Percentiles rank a stretch among this genome's conserved stretches.
phyloP scores from a whole-genome alignment of 371 early-diverging fungal species.

The Umbelopsis sp. region DNA sequence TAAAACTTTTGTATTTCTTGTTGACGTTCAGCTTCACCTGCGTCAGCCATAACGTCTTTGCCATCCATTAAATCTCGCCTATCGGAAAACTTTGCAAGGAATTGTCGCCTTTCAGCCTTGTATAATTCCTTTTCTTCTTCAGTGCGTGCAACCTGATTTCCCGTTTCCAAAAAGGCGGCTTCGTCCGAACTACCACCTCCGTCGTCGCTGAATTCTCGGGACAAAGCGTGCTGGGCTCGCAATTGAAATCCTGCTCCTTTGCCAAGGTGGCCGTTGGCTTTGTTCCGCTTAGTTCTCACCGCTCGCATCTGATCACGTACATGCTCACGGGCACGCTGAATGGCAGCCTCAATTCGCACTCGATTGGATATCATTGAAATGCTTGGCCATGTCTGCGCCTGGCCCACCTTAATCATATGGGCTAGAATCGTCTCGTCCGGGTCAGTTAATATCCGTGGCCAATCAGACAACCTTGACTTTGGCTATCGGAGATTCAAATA shows the following conservation, averaged over 20 bases:
- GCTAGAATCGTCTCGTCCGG: constrained; percentile 66
- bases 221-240: constrained; percentile 6
- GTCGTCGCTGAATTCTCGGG: constrained; percentile 23
- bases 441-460: constrained; percentile 70
- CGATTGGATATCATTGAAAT: constrained; percentile 82
- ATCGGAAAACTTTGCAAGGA: constrained; percentile 90
- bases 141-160: constrained; percentile 16
- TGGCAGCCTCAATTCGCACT: constrained; percentile 73
- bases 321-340: constrained; percentile 44
- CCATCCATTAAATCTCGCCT: constrained; percentile 37
- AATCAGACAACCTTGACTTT: constrained; percentile 64
- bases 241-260: background rate
- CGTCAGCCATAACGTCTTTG: constrained; percentile 22
- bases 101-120: constrained; percentile 37
- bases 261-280: constrained; percentile 4
- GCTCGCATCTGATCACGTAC: constrained; percentile 22
- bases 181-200: constrained; percentile 42
- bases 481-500: constrained; percentile 43
- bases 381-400: constrained; percentile 77
- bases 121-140: constrained; percentile 32
- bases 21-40: background rate
- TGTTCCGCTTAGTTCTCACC: background rate
- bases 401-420: constrained; percentile 64
- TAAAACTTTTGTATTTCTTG: background rate
- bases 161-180: constrained; percentile 32